Conservation (phyloP, 2,329 filamentous ascomycete species). For the Aspergillus quadricinctus region DNA sequence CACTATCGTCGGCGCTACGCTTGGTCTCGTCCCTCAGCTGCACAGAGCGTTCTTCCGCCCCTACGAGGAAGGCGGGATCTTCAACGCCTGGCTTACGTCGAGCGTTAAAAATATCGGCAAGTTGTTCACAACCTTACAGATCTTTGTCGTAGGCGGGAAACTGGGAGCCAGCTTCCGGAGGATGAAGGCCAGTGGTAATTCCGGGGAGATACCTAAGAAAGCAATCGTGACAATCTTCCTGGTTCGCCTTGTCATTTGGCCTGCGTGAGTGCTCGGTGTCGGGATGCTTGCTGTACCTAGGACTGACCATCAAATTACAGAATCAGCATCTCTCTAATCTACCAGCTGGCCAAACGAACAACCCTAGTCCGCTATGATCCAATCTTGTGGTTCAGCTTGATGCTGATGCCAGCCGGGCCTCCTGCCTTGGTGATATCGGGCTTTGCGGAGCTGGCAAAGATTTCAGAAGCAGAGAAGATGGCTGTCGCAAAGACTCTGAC, state of each 20-base stretch:
- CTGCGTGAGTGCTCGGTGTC: conserved; percentile 31
- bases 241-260: conserved; percentile 60
- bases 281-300: neutral
- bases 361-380: conserved; percentile 52
- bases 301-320: conserved; percentile 15
- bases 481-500: conserved; percentile 51
- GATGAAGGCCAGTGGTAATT: conserved; percentile 35
- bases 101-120: conserved; percentile 59
- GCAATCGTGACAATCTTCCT: conserved; percentile 51
- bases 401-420: conserved; percentile 56
- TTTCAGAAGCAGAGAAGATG: conserved; percentile 47
- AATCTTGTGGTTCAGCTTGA: conserved; percentile 62
- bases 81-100: conserved; percentile 63
- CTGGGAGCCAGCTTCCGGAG: conserved; percentile 52
- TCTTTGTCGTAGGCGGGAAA: conserved; percentile 64
- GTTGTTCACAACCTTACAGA: conserved; percentile 61
- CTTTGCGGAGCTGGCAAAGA: conserved; percentile 46
- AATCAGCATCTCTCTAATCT: conserved; percentile 53
- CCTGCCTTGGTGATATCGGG: conserved; percentile 52
- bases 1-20: conserved; percentile 53
- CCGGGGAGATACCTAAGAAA: conserved; percentile 36
- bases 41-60: conserved; percentile 60
- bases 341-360: conserved; percentile 51
- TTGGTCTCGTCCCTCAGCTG: conserved; percentile 57
- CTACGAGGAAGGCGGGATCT: conserved; percentile 56